Percentiles rank a stretch among this genome's conserved stretches.
These are phyloP conservation scores for Penicillium sp. DNA, from an alignment of 2,329 filamentous ascomycete species.

Conservation along the genomic window DNA sequence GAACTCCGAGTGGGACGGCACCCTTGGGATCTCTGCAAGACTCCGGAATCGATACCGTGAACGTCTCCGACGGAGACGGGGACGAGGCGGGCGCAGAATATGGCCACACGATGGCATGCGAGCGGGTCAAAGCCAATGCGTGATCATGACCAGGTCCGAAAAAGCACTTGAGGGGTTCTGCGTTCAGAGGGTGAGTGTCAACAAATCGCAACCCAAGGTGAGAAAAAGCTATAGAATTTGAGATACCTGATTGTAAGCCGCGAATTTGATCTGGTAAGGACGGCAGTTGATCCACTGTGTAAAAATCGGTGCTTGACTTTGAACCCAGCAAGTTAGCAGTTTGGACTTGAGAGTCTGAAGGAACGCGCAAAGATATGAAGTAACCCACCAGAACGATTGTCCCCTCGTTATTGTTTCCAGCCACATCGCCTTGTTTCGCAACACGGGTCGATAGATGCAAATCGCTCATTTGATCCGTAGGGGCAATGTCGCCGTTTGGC, in stretches of 20 bases:
- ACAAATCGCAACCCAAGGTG: conserved; percentile 9
- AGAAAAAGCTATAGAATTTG: conserved; percentile 28
- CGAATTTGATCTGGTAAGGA: conserved; percentile 76
- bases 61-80: conserved; percentile 57
- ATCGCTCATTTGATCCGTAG: conserved; percentile 21
- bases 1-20: conserved; percentile 74
- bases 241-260: conserved; percentile 60
- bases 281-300: conserved; percentile 79
- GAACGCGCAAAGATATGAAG: conserved; percentile 3
- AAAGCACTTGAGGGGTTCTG: conserved; percentile 64
- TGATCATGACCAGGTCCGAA: conserved; percentile 66
- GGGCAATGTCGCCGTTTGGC: conserved; percentile 11
- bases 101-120: conserved; percentile 85
- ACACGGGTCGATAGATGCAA: conserved; percentile 38
- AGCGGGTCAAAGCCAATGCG: conserved; percentile 75
- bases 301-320: conserved; percentile 79
- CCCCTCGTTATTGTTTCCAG: conserved; percentile 30
- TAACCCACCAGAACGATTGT: conserved; percentile 38
- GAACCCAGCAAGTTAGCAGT: conserved; percentile 9
- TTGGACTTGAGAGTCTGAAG: not conserved
- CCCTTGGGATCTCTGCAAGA: conserved; percentile 64
- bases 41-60: conserved; percentile 75
- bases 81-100: conserved; percentile 57
- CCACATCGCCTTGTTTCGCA: conserved; percentile 37
- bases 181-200: conserved; percentile 14